Conservation (phyloP, 192 early-diverging fungal genomes). For the Radiomyces spectabilis region DNA sequence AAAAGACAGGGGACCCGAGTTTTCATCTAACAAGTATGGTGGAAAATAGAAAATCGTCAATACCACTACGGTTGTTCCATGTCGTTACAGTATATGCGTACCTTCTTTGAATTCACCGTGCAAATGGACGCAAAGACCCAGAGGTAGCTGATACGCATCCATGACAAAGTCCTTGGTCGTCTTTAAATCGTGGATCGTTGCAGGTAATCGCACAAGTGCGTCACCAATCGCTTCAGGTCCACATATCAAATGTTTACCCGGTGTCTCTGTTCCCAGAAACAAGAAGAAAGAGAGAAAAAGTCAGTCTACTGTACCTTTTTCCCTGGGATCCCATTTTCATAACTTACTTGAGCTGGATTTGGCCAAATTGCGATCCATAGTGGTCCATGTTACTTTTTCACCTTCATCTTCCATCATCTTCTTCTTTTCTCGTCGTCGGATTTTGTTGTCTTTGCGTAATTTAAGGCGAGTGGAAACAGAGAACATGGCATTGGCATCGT, state of each 20-base stretch:
- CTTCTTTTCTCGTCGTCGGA: conserved; percentile 14
- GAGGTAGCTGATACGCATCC: conserved; percentile 40
- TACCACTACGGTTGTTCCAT: background rate
- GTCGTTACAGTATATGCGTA: background rate
- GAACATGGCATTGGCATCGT: conserved; percentile 33
- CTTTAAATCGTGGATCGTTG: conserved; percentile 30
- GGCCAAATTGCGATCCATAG: conserved; percentile 8
- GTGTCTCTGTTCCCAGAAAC: background rate
- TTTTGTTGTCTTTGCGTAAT: background rate
- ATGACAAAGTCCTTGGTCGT: conserved; percentile 29
- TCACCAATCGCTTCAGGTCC: conserved; percentile 12
- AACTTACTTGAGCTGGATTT: conserved; percentile 12
- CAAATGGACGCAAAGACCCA: conserved; percentile 13
- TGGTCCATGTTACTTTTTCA: conserved; percentile 6
- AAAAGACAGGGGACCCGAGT: conserved; percentile 24
- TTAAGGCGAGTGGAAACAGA: conserved; percentile 17
- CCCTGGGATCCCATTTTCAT: too few species aligned
- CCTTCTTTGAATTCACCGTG: conserved; percentile 33
- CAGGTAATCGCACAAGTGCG: conserved; percentile 19
- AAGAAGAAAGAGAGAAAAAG: background rate
- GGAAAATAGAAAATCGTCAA: background rate
- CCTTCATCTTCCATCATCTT: conserved; percentile 11
- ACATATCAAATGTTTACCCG: background rate
- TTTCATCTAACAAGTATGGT: background rate
- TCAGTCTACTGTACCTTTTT: background rate